Base-by-base conservation (phyloP, 2,329 filamentous ascomycete species). In the Aspergillus transmontanensis region DNA sequence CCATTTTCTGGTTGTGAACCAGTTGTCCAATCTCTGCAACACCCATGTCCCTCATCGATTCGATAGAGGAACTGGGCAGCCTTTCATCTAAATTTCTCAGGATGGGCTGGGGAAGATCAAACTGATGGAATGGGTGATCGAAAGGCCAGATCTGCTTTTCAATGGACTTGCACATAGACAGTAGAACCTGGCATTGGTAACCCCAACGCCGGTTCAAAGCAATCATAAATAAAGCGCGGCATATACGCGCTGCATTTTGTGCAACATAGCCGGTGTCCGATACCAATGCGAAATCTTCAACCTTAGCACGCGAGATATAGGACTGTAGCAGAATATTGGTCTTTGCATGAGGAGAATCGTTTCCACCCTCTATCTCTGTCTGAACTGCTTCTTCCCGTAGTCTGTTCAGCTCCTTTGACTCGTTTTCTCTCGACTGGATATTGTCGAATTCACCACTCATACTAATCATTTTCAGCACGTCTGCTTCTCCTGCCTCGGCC, bases 401-500 rank as follows among this genome's bases (percentile, higher is more conserved):
- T 26, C 87, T 84, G 21, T 85, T 85, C n/a, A 99, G 83, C 76
- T 99, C 96, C 71, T 94, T 91, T 61, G 90, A 89, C 78, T 99
- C 96, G 58, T 82, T 95, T 60, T 99, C 95, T 65, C 96, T 85
- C 6, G 91, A 93, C 74, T 97, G 94, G 48, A 99, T 92, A 69
- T 99, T 97, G 80, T 98, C 93, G 71, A 99, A 99, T 77, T 99
- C 95, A 68, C 94, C 93, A 75, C 94, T 97, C 91, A 95, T 93
- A 70, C 93, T 94, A 73, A 99, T 93, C 93, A 99, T 98, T 73
- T 91, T 92, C 59, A 99, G 82, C 54, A 97, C 90, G 73, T 99
- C 95, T 6, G 93, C 93, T 79, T 99, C 95, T 0, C 91, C 93
- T 11, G 93, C 89, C 30, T 89, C 87, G 1, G 93, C 89, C 58